phyloP scores from a whole-genome alignment of 495 filamentous ascomycete genomes.

The Rusavskia elegans region DNA sequence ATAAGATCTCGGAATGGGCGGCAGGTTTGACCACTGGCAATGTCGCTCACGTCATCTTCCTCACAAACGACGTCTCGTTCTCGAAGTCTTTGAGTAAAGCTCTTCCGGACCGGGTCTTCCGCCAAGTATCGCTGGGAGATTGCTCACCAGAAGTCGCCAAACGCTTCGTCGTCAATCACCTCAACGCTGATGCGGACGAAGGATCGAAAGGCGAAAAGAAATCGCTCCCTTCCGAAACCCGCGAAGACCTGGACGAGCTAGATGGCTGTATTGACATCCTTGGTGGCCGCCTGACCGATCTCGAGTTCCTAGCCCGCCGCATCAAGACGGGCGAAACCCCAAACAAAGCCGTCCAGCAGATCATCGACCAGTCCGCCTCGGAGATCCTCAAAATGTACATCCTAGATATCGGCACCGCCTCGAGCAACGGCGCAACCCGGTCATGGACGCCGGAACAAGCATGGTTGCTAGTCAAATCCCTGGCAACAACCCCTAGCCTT shows the following conservation, averaged over 20 bases:
- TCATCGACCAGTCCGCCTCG: constrained; percentile 70
- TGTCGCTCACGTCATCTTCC: constrained; percentile 87
- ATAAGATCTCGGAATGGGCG: constrained; percentile 86
- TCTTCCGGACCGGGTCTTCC: constrained; percentile 81
- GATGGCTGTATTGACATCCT: constrained; percentile 69
- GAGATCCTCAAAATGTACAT: constrained; percentile 93
- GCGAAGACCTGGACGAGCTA: constrained; percentile 41
- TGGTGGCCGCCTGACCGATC: constrained; percentile 81
- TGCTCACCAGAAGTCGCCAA: constrained; percentile 74
- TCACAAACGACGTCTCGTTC: constrained; percentile 85
- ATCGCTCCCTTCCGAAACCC: constrained; percentile 20
- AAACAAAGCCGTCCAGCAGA: constrained; percentile 67
- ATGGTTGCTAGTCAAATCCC: constrained; percentile 67
- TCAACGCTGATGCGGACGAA: constrained; percentile 35
- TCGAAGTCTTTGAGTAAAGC: constrained; percentile 76
- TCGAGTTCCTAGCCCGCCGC: constrained; percentile 82
- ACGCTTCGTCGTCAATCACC: constrained; percentile 72
- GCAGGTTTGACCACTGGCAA: constrained; percentile 76
- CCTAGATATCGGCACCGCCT: constrained; percentile 30
- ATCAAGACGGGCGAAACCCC: constrained; percentile 83
- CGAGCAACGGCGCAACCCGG: constrained; percentile 17
- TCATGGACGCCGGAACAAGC: constrained; percentile 73
- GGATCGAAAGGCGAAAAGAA: constrained; percentile 18
- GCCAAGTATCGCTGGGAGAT: constrained; percentile 69
- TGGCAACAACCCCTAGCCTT: constrained; percentile 44